phyloP scores from a whole-genome alignment of 805 yeast genomes.

The Candida endomychidarum region DNA sequence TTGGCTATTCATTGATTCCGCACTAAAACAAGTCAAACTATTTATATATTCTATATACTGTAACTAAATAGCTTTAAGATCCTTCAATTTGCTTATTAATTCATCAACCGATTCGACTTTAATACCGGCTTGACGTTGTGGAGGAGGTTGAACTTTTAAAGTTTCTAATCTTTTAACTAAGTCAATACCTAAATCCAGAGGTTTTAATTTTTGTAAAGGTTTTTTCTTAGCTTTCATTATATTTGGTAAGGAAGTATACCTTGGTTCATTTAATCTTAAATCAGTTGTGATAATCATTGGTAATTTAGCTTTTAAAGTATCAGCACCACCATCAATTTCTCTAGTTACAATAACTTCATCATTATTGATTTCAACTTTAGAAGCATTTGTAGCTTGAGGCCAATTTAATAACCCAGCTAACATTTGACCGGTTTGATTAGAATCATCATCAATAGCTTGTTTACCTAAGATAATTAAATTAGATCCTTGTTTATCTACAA shows the following conservation, averaged over 20 bases:
- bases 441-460: slow-evolving; percentile 95
- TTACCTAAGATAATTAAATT: slow-evolving; percentile 90
- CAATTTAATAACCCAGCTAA: slow-evolving; percentile 89
- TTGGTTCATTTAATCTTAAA: slow-evolving; percentile 89
- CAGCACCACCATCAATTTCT: slow-evolving; percentile 95
- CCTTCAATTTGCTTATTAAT: slow-evolving; percentile 74
- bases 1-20: slow-evolving; percentile 3
- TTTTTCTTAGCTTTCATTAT: slow-evolving; percentile 98
- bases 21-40: too few species aligned
- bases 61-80: slow-evolving; percentile 60
- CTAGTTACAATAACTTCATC: slow-evolving; percentile 72
- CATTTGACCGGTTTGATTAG: slow-evolving; percentile 95
- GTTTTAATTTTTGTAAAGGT: slow-evolving; percentile 69
- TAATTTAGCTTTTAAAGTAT: slow-evolving; percentile 69
- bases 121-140: slow-evolving; percentile 76
- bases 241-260: slow-evolving; percentile 94
- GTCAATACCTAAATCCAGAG: slow-evolving; percentile 69
- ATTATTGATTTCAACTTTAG: slow-evolving; percentile 67
- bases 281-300: slow-evolving; percentile 93
- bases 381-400: slow-evolving; percentile 97
- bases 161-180: slow-evolving; percentile 63
- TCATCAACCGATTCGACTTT: slow-evolving; percentile 82
- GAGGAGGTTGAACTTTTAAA: slow-evolving; percentile 80
- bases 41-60: slow-evolving; percentile 2
- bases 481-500: slow-evolving; percentile 66